phyloP scores from a whole-genome alignment of 2,329 filamentous ascomycete genomes.

The Nannizziopsis arthrosporioides region DNA sequence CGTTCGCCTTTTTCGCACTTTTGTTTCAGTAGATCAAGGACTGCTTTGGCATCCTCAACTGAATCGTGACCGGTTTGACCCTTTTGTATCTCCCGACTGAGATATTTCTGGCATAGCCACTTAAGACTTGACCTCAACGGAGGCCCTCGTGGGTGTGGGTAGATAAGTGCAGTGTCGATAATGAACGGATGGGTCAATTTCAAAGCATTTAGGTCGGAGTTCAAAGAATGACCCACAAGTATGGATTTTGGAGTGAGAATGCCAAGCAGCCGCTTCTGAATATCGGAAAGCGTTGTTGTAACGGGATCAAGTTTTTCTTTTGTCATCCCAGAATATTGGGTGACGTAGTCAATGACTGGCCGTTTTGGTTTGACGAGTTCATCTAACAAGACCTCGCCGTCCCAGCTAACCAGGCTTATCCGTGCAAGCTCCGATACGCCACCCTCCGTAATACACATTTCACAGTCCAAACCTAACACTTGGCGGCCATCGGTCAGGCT shows the following conservation, averaged over 20 bases:
- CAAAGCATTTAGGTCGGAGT: constrained; percentile 59
- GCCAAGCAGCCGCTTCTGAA: constrained; percentile 63
- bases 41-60: constrained; percentile 81
- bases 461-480: constrained; percentile 78
- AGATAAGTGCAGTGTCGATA: constrained; percentile 81
- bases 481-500: constrained; percentile 73
- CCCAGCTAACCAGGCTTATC: constrained; percentile 78
- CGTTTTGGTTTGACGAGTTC: constrained; percentile 82
- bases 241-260: constrained; percentile 46
- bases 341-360: constrained; percentile 87
- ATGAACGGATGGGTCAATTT: constrained; percentile 85
- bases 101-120: constrained; percentile 75
- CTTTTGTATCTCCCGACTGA: constrained; percentile 79
- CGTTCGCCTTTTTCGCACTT: constrained; percentile 86
- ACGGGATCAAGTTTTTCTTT: constrained; percentile 68
- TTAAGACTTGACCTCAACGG: constrained; percentile 85
- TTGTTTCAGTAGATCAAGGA: constrained; percentile 82
- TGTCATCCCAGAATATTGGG: constrained; percentile 84
- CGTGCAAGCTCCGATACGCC: constrained; percentile 74
- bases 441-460: constrained; percentile 87
- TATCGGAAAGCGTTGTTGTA: constrained; percentile 70
- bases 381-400: constrained; percentile 69
- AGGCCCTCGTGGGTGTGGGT: constrained; percentile 77
- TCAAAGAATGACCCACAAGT: constrained; percentile 38
- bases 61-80: constrained; percentile 73